Evolutionary conservation across 176 grass and related monocot species (phyloP).

Genomic region (Eragrostis nindensis): DNA sequence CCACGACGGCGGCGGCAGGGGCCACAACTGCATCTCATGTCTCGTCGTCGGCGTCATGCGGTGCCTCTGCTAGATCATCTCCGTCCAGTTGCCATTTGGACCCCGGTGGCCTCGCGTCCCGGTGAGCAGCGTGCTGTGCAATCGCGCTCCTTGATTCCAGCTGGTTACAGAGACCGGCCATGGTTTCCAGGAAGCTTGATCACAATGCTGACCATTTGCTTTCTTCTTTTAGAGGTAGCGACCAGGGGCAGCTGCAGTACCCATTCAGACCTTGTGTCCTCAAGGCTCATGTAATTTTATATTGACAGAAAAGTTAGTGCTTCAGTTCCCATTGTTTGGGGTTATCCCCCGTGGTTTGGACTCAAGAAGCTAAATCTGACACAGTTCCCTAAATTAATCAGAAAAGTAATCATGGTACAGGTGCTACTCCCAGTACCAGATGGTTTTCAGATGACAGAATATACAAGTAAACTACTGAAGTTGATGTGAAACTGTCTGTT

Average conservation of each 20-base stretch:
- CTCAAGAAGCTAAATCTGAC: conserved; percentile 16
- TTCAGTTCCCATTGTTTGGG: background rate
- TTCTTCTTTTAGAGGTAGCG: background rate
- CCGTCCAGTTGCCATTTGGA: background rate
- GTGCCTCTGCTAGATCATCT: conserved; percentile 46
- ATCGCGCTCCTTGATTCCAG: background rate
- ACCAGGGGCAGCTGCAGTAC: background rate
- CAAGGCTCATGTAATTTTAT: background rate
- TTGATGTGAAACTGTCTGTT: background rate
- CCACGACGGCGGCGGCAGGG: background rate
- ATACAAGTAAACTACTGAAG: background rate
- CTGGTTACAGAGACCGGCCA: background rate
- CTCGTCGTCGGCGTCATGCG: conserved; percentile 59
- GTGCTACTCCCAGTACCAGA: background rate
- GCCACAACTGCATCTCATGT: conserved; percentile 44
- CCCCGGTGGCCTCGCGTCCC: background rate
- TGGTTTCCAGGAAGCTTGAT: background rate
- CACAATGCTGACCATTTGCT: background rate
- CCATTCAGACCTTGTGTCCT: background rate
- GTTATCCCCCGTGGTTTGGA: background rate
- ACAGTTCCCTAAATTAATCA: background rate
- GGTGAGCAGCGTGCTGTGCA: background rate
- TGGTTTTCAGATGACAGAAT: background rate
- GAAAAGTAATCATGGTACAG: background rate
- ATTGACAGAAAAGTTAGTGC: background rate